phyloP scores from a whole-genome alignment of 129 eudicot species.

The Artemisia annua region DNA sequence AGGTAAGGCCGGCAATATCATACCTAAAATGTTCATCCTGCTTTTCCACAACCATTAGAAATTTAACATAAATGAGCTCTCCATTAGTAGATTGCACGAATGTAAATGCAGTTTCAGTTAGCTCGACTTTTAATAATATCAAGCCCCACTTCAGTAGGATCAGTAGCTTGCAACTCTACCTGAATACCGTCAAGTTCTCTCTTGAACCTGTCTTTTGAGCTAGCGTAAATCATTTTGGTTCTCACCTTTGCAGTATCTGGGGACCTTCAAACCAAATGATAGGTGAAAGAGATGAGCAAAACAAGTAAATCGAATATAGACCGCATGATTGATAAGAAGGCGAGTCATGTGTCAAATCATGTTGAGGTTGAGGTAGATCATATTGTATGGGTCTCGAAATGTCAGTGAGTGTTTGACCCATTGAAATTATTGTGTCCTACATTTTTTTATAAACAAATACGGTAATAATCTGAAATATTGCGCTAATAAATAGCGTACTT shows the following conservation, averaged over 20 bases:
- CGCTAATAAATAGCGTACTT: too few relatives aligned
- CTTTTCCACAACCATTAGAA: conserved; percentile 18
- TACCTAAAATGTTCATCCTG: conserved; percentile 16
- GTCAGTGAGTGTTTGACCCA: neutral
- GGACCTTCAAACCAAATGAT: conserved; percentile 37
- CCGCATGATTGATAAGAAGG: neutral
- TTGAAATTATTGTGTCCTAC: neutral
- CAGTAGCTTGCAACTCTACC: conserved; percentile 64
- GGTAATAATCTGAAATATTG: too few relatives aligned
- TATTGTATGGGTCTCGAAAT: neutral
- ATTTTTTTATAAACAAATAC: neutral
- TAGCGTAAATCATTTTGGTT: conserved; percentile 71
- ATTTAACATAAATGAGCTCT: conserved; percentile 20
- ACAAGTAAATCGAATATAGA: neutral
- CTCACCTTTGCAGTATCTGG: conserved; percentile 66
- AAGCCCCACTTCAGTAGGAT: conserved; percentile 33
- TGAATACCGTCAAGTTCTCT: conserved; percentile 71
- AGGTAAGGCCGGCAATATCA: conserved; percentile 1
- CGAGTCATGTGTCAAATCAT: neutral
- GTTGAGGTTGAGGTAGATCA: neutral
- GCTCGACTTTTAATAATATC: conserved; percentile 33
- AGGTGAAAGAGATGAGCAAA: neutral
- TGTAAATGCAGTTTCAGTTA: conserved; percentile 18
- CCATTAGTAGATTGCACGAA: conserved; percentile 7
- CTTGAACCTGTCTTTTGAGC: conserved; percentile 79